phyloP scores from a whole-genome alignment of 257 asterid species.

The Penstemon eatonii region DNA sequence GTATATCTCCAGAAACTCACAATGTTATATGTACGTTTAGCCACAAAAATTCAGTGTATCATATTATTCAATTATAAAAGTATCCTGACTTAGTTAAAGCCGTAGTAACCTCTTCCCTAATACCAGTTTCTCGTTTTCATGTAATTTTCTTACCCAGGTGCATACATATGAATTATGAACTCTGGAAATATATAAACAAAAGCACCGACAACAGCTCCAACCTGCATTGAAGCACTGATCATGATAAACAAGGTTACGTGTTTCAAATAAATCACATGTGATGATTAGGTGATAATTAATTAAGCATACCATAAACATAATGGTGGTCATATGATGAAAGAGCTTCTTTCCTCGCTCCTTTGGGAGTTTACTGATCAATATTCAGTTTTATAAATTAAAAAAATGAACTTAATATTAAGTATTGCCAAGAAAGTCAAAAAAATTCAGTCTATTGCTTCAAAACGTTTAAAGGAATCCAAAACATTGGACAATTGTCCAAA shows the following conservation, averaged over 20 bases:
- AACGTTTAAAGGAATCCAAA: not conserved
- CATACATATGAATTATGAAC: conserved; percentile 39
- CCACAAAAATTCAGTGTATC: too few relatives aligned
- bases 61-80: not conserved
- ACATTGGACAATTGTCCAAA: not conserved
- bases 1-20: not conserved
- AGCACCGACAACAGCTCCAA: conserved; percentile 39
- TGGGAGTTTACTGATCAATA: conserved; percentile 44
- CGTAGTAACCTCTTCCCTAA: conserved; percentile 3
- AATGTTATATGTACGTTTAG: not conserved
- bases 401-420: conserved; percentile 2
- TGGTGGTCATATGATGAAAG: conserved; percentile 38
- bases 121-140: conserved; percentile 7
- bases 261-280: conserved; percentile 2
- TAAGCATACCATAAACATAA: conserved; percentile 46
- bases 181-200: conserved; percentile 43
- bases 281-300: not conserved
- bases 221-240: conserved; percentile 34
- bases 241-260: conserved; percentile 3
- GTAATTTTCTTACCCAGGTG: conserved; percentile 47
- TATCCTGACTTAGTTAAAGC: conserved; percentile 20
- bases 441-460: too few relatives aligned
- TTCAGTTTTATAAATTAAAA: conserved; percentile 22
- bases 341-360: conserved; percentile 44
- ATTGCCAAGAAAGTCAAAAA: not conserved